Evolutionary conservation across 306 rosid genomes (phyloP), one percentile per base, ranked within the genome.

Genomic region (cucumber (Cucumis sativus)): DNA sequence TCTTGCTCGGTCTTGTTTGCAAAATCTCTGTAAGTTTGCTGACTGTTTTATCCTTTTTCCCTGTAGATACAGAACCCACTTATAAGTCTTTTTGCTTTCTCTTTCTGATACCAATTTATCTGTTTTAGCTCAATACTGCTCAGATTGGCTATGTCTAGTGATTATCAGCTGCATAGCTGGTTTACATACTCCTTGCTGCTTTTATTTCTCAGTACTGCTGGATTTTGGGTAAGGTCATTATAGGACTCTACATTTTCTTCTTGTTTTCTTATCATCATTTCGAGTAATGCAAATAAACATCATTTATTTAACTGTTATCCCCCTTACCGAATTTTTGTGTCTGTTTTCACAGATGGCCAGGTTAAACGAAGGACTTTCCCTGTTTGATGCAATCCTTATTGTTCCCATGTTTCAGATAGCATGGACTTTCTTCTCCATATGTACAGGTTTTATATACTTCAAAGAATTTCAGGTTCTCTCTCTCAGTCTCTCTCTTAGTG

Each of bases 381-480:
- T 95, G 79, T 95, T 89, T 77, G 99, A 95, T 86, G 99, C 97
- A 49, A 95, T 95, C 78, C 99, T 95, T 79, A 95, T 95, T 82
- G 99, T 95, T 77, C 99, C 99, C 52, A 95, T 95, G 99, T 92
- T 95, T 88, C 99, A 95, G 83, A 95, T 95, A 80, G 96, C 88
- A 55, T 92, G 99, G 99, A 92, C 99, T 55, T 87, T 95, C 85
- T 95, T 95, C 91, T 95, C 99, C 74, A 90, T 92, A 72, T 95
- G 96, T 86, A 91, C 99, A 39, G 97, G 99, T 82, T 87, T 95
- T 82, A 86, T 95, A 78, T 95, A 95, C 85, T 95, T 95, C 82
- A 97, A 95, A 82, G 99, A 95, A 84, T 92, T 89, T 83, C 97
- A 92, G 97, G 99, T 92, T 80, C 79, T 79, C 18, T 30, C 6